A percentile compares a stretch with the other conserved stretches of the same genome.
phyloP scores from a whole-genome alignment of 768 basidiomycete genomes.

The Hygrophorus pudorinus region DNA sequence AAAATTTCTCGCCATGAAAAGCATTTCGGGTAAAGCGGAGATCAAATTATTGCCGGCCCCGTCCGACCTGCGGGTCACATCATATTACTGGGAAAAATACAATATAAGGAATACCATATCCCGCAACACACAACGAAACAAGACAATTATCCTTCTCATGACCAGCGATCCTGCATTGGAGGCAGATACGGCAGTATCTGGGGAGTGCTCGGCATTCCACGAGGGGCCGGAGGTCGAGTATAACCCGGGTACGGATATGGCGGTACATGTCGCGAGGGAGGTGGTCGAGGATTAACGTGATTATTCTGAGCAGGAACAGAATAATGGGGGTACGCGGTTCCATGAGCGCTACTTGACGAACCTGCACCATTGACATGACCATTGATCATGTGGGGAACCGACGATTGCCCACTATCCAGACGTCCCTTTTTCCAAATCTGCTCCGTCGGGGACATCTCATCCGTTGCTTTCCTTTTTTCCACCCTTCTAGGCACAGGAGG shows the following conservation, averaged over 20 bases:
- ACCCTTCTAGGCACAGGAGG: constrained; percentile 22
- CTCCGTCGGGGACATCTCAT: constrained; percentile 49
- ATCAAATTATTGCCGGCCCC: constrained; percentile 7
- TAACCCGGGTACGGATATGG: not conserved
- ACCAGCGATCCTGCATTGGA: too few relatives aligned
- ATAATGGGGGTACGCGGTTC: constrained; percentile 1
- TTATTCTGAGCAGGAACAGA: not conserved
- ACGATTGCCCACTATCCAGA: constrained; percentile 16
- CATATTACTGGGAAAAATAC: too few relatives aligned
- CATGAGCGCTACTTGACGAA: not conserved
- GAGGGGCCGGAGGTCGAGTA: too few relatives aligned
- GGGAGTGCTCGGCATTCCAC: too few relatives aligned
- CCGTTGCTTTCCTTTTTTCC: constrained; percentile 53
- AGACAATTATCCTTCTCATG: too few relatives aligned
- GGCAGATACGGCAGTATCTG: too few relatives aligned
- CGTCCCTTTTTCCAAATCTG: constrained; percentile 66
- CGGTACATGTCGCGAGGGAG: not conserved
- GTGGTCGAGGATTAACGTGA: not conserved
- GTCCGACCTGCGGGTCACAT: too few relatives aligned
- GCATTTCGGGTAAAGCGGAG: constrained; percentile 39
- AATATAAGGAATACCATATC: too few relatives aligned
- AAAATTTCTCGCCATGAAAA: constrained; percentile 42
- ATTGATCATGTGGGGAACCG: not conserved
- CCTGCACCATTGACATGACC: not conserved
- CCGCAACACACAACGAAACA: too few relatives aligned